phyloP scores from a whole-genome alignment of 805 yeast species.

The Ogataea chonburiensis region DNA sequence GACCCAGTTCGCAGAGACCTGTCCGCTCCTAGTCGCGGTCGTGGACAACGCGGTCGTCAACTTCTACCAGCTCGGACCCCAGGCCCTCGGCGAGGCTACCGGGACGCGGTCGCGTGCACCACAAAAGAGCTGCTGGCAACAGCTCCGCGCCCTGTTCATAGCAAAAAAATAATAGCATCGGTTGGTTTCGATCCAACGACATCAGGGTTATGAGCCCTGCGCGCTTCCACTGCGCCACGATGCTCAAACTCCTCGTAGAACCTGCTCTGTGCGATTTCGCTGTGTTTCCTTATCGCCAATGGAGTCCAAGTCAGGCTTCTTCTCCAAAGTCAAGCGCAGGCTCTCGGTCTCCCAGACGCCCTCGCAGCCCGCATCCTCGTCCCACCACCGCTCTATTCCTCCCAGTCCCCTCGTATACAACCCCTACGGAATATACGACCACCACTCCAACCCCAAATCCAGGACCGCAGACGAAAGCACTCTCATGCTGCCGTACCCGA shows the following conservation, averaged over 20 bases:
- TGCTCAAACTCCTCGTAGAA: constrained; percentile 46
- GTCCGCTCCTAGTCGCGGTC: constrained; percentile 58
- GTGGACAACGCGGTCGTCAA: constrained; percentile 75
- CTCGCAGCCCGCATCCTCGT: not conserved
- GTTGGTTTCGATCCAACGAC: constrained; percentile 96
- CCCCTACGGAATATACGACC: constrained; percentile 56
- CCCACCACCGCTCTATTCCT: not conserved
- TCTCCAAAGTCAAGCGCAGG: constrained; percentile 3
- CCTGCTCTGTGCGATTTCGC: not conserved
- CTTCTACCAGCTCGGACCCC: constrained; percentile 45
- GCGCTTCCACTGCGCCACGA: constrained; percentile 99
- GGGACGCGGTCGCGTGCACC: too few relatives aligned
- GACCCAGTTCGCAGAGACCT: constrained; percentile 45
- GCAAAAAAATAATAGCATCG: constrained; percentile 66
- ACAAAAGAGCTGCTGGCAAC: constrained; percentile 36
- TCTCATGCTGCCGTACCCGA: constrained; percentile 49
- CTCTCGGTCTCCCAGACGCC: constrained; percentile 4
- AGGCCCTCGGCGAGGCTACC: too few relatives aligned
- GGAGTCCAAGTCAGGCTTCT: constrained; percentile 1
- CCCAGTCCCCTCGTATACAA: constrained; percentile 38
- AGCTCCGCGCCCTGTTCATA: not conserved
- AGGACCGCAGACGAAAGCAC: not conserved
- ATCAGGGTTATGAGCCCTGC: constrained; percentile 99
- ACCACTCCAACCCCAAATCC: constrained; percentile 16
- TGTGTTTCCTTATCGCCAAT: not conserved